phyloP scores from a whole-genome alignment of 2,329 filamentous ascomycete genomes.

The Dactylellina sp. region DNA sequence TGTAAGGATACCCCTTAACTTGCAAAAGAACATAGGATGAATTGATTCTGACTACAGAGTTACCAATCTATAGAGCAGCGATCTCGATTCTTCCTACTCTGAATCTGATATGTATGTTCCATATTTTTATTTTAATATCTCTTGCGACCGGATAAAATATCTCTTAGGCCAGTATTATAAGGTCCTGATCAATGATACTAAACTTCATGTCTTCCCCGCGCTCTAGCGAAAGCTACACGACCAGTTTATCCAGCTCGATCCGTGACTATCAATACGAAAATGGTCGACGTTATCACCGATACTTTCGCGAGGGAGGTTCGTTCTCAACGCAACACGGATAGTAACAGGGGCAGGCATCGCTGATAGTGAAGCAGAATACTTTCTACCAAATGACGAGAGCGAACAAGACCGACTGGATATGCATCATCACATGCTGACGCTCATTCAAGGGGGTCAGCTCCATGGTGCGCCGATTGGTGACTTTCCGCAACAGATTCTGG shows the following conservation, averaged over 20 bases:
- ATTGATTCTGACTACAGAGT: constrained; percentile 16
- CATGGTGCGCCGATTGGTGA: constrained; percentile 20
- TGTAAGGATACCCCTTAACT: constrained; percentile 30
- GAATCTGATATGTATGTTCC: constrained; percentile 41
- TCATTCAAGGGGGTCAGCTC: constrained; percentile 33
- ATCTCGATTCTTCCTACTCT: constrained; percentile 30
- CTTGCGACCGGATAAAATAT: neutral
- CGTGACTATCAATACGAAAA: constrained; percentile 67
- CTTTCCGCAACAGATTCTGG: constrained; percentile 53
- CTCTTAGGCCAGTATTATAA: neutral
- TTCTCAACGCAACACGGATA: constrained; percentile 28
- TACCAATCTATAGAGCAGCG: constrained; percentile 30
- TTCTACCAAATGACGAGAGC: constrained; percentile 63
- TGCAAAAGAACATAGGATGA: neutral
- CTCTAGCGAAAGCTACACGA: constrained; percentile 54
- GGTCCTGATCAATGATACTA: too few relatives aligned
- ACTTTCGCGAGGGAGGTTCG: constrained; percentile 65
- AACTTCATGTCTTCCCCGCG: neutral
- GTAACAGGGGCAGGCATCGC: constrained; percentile 56
- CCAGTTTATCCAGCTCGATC: constrained; percentile 65
- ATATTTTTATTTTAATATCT: neutral
- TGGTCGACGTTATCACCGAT: constrained; percentile 67
- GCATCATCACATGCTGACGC: constrained; percentile 77
- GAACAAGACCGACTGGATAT: constrained; percentile 84
- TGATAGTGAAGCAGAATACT: constrained; percentile 29